Base-by-base conservation (phyloP, 139 green algal genomes). In the Eudorina sp. region DNA sequence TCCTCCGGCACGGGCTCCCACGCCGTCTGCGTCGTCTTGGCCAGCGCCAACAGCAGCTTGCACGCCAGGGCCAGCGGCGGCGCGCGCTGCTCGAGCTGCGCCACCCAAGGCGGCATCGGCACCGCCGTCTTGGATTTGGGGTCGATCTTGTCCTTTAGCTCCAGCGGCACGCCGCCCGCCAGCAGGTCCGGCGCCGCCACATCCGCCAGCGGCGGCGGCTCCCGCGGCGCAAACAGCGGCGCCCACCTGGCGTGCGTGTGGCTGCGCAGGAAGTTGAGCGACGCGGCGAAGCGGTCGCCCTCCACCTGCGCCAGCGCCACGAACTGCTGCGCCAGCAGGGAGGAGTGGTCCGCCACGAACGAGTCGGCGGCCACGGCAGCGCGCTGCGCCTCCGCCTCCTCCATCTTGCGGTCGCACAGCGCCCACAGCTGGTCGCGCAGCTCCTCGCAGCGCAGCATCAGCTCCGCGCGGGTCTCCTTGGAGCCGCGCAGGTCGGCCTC, bases 351-450 rank as follows among this genome's bases (percentile, higher is more conserved):
- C 11, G 81, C 43, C 51, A 94, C 88, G 43, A 92, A 94, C 0
- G 88, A 85, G 53, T 94, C 92, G 7, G 88, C 82, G 18, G 83
- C 89, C 53, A 95, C 36, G 16, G 85, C 66, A 4, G 75, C 73
- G 8, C 89, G 86, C 86, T 94, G 89, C 43, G 94, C 91, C 80
- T 94, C 91, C 31, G 90, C 92, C 53, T 92, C 91, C 74, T 94
- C 91, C 68, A 94, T 90, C 86, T 94, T 95, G 46, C 66, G 62
- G 85, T 97, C 95, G 77, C 94, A 97, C 36, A 96, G 36, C 19
- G 93, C 92, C 95, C 95, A 97, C 53, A 97, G 91, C 25, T 84
- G 75, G 31, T 97, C 95, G 2, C 94, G 92, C 86, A 97, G 92
- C 92, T 97, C 95, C 75, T 97, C 93, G 48, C 80, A 81, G 55